Conservation (phyloP, 2,329 filamentous ascomycete species). For the Pseudogymnoascus sp. region DNA sequence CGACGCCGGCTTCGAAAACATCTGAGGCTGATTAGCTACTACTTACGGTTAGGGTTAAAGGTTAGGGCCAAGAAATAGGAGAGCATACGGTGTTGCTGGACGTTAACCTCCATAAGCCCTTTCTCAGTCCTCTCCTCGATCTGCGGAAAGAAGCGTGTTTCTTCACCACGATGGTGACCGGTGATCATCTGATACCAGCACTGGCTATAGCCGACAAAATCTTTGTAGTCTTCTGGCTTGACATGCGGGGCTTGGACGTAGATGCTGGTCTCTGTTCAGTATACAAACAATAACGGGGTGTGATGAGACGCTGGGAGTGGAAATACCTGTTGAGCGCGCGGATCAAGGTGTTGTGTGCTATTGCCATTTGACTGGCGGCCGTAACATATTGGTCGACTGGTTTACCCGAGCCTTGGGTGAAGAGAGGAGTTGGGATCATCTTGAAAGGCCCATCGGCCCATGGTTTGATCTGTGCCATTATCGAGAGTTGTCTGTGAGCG, state of each 20-base stretch:
- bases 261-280: background rate
- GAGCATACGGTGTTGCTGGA: background rate
- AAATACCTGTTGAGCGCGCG: constrained; percentile 4
- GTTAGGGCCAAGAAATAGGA: background rate
- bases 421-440: constrained; percentile 17
- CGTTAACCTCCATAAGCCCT: background rate
- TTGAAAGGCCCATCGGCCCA: constrained; percentile 14
- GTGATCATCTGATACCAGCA: constrained; percentile 4
- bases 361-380: constrained; percentile 12
- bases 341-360: constrained; percentile 4
- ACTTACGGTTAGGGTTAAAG: background rate
- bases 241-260: constrained; percentile 4
- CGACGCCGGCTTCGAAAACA: constrained; percentile 15
- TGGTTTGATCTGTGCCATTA: background rate
- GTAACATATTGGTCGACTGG: constrained; percentile 11
- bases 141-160: background rate
- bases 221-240: constrained; percentile 1
- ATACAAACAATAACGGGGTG: background rate
- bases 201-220: background rate
- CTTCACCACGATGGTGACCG: background rate
- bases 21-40: constrained; percentile 1
- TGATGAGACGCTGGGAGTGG: background rate
- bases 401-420: constrained; percentile 11
- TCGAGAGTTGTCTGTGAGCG: background rate
- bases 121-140: constrained; percentile 8